Evolutionary conservation across 2,329 filamentous ascomycete genomes (phyloP).

Genomic region (Fusarium goolgardi): DNA sequence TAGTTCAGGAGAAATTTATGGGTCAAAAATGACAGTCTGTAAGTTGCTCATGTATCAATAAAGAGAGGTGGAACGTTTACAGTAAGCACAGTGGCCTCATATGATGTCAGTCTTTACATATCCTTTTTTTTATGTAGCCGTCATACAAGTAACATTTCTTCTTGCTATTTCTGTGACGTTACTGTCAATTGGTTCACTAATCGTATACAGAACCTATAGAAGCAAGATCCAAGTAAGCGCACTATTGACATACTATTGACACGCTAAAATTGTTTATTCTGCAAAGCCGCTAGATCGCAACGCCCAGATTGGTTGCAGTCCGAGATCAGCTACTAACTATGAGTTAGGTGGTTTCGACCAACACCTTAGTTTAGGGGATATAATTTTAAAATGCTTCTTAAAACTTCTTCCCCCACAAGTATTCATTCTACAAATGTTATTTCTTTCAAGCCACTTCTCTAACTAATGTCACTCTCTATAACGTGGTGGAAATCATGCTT

Average conservation of each 20-base stretch:
- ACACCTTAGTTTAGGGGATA: neutral
- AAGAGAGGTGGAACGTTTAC: no score
- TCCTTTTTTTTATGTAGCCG: no score
- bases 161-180: neutral
- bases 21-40: no score
- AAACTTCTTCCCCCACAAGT: neutral
- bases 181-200: neutral
- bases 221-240: no score
- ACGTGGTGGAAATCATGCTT: neutral
- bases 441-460: neutral
- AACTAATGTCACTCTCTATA: neutral
- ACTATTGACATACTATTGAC: no score
- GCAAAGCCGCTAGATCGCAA: neutral
- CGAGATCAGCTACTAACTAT: neutral
- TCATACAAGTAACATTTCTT: neutral
- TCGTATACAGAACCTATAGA: no score
- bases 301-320: neutral
- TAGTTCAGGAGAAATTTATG: no score
- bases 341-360: neutral
- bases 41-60: no score
- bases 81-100: no score
- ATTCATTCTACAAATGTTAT: neutral
- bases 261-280: no score
- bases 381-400: neutral
- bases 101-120: no score